These are phyloP conservation scores for Fraxinus anomala DNA, from an alignment of 257 asterid genomes.

Conservation along the genomic window DNA sequence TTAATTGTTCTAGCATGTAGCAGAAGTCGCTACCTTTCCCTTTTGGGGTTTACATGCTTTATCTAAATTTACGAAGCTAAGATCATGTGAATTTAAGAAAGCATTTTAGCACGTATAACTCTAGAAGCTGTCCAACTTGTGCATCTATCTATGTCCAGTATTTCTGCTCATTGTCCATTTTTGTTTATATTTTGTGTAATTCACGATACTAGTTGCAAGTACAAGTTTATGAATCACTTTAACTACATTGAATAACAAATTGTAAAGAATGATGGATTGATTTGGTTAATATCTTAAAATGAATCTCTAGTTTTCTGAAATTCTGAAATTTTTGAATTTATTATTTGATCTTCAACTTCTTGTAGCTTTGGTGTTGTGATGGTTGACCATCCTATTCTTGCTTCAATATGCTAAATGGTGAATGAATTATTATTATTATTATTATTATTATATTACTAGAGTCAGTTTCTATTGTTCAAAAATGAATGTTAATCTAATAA, in stretches of 20 bases:
- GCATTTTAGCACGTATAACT: not conserved
- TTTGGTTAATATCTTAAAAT: not conserved
- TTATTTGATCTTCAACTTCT: not conserved
- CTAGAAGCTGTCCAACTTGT: slow-evolving; percentile 5
- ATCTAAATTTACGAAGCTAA: slow-evolving; percentile 15
- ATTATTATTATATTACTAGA: not conserved
- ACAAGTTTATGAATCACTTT: not conserved
- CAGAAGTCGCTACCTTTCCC: not conserved
- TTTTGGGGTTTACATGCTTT: slow-evolving; percentile 1
- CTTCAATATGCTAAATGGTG: not conserved
- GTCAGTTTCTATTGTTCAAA: slow-evolving; percentile 9
- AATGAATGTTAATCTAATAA: slow-evolving; percentile 25
- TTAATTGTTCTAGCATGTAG: not conserved
- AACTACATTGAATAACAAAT: not conserved
- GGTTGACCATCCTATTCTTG: not conserved
- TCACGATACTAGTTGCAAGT: not conserved
- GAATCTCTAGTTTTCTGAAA: not conserved
- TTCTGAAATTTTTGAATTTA: not conserved
- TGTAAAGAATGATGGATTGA: not conserved
- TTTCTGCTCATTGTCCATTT: not conserved
- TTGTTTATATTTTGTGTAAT: not conserved
- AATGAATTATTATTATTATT: not conserved
- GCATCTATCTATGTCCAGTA: not conserved
- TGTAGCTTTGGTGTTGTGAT: not conserved
- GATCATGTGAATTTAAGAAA: not conserved